phyloP scores from a whole-genome alignment of 306 rosid species.

The Citrullus colocynthis region DNA sequence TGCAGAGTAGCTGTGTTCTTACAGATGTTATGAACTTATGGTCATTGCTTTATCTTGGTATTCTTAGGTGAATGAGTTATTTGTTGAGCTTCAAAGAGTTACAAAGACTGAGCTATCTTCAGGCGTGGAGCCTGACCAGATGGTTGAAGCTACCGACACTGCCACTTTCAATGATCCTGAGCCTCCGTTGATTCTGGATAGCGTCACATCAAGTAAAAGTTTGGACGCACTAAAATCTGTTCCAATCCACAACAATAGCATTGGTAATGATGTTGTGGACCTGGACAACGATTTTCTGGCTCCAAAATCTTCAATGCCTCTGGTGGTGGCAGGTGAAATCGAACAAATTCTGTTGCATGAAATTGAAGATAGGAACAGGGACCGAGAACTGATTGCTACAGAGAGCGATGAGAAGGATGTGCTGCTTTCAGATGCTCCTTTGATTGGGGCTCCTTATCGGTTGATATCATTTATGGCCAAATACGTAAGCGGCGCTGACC shows the following conservation, averaged over 20 bases:
- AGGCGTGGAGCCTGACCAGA: conserved; percentile 12
- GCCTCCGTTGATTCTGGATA: conserved; percentile 22
- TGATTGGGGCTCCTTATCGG: conserved; percentile 85
- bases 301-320: conserved; percentile 17
- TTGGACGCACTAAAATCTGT: conserved; percentile 20
- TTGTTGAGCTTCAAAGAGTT: conserved; percentile 27
- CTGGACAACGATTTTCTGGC: conserved; percentile 10
- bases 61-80: conserved; percentile 49
- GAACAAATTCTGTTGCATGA: conserved; percentile 57
- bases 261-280: conserved; percentile 7
- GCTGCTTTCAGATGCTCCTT: conserved; percentile 70
- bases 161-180: conserved; percentile 3
- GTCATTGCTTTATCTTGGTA: not conserved
- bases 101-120: conserved; percentile 20
- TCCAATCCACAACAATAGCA: conserved; percentile 20
- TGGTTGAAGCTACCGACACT: conserved; percentile 13
- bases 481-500: conserved; percentile 84
- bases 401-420: conserved; percentile 28
- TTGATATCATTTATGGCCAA: conserved; percentile 72
- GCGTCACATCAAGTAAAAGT: conserved; percentile 11
- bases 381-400: conserved; percentile 21
- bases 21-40: not conserved
- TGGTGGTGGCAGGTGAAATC: conserved; percentile 46
- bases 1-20: not conserved
- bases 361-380: conserved; percentile 24